Percentiles rank a stretch among this genome's conserved stretches.
Conservation (phyloP, 345 rosid species). For the Gossypioides kirkii region DNA sequence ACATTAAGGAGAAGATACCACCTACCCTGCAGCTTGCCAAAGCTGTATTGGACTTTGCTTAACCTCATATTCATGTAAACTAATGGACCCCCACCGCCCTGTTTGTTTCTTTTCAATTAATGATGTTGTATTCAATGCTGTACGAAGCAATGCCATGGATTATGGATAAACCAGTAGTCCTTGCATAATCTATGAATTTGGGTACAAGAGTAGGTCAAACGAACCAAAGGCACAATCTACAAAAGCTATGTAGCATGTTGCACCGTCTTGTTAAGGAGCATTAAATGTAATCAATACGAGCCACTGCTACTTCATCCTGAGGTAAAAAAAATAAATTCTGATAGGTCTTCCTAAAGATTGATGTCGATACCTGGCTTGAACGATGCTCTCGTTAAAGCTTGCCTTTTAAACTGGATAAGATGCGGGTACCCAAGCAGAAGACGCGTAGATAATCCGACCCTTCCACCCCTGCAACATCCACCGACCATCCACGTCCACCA, state of each 20-base stretch:
- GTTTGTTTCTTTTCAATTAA: too few species aligned
- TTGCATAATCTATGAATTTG: background rate
- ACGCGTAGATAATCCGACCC: constrained; percentile 38
- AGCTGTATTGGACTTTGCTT: background rate
- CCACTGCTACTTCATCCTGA: background rate
- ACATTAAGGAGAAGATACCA: background rate
- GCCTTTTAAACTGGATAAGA: constrained; percentile 3
- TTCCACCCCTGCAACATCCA: constrained; percentile 64
- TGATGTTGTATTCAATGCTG: background rate
- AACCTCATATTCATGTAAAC: background rate
- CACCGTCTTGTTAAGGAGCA: background rate
- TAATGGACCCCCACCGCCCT: background rate
- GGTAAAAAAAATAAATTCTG: background rate
- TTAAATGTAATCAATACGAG: background rate
- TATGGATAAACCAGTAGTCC: background rate
- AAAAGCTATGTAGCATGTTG: background rate
- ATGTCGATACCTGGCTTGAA: background rate
- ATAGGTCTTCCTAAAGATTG: background rate
- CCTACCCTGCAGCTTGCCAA: background rate
- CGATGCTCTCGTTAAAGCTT: background rate
- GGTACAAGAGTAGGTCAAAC: background rate
- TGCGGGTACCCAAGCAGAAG: constrained; percentile 40
- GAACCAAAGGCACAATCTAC: background rate
- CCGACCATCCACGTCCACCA: constrained; percentile 32
- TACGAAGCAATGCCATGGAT: background rate